These are phyloP conservation scores for Priceomyces castillae DNA, from an alignment of 805 yeast species.

Conservation along the genomic window DNA sequence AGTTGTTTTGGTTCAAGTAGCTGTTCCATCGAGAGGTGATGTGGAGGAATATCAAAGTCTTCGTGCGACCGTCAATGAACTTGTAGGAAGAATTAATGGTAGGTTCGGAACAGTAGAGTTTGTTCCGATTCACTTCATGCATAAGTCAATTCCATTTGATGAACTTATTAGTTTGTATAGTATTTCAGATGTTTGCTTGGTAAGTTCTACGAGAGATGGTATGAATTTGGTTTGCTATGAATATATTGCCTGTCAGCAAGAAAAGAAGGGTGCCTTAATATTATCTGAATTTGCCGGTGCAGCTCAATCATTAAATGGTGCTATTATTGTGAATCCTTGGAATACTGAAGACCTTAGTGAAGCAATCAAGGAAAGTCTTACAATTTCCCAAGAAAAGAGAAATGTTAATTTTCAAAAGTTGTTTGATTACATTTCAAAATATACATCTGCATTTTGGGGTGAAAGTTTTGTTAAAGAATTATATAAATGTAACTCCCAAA, in stretches of 20 bases:
- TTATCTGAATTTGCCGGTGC: constrained; percentile 98
- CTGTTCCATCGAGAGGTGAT: constrained; percentile 96
- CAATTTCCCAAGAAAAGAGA: constrained; percentile 79
- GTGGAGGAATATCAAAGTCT: constrained; percentile 96
- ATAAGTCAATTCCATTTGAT: constrained; percentile 84
- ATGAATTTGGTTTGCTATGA: constrained; percentile 97
- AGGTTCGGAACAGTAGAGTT: constrained; percentile 95
- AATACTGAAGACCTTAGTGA: constrained; percentile 90
- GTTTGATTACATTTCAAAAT: constrained; percentile 84
- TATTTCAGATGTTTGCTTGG: constrained; percentile 85
- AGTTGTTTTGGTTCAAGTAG: constrained; percentile 92
- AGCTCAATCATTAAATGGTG: constrained; percentile 96
- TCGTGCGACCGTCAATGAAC: constrained; percentile 90
- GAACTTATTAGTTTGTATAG: constrained; percentile 88
- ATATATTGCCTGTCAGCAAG: constrained; percentile 92
- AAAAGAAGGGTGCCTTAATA: constrained; percentile 80
- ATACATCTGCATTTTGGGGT: constrained; percentile 97
- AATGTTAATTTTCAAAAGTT: constrained; percentile 76
- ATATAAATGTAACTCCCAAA: constrained; percentile 30
- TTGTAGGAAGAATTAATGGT: constrained; percentile 96
- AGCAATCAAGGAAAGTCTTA: constrained; percentile 81
- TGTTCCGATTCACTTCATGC: constrained; percentile 96
- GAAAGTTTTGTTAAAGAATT: constrained; percentile 91
- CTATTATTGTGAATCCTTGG: constrained; percentile 96
- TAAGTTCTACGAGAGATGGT: constrained; percentile 94